phyloP scores from a whole-genome alignment of 2,329 filamentous ascomycete genomes.

The Colletotrichum tamarilloi region DNA sequence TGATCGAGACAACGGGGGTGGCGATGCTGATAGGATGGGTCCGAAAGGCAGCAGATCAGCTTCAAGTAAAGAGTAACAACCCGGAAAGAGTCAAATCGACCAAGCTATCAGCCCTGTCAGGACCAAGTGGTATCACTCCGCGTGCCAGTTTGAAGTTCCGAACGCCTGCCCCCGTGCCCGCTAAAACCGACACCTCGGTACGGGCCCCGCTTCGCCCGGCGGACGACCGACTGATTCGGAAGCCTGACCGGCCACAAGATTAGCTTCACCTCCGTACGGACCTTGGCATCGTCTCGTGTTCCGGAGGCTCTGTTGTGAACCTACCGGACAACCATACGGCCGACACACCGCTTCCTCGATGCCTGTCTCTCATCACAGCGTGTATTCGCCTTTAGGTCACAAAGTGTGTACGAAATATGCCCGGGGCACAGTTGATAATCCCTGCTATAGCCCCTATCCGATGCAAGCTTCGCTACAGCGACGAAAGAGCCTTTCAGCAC shows the following conservation, averaged over 20 bases:
- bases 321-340: background rate
- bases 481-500: background rate
- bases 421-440: background rate
- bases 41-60: background rate
- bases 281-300: background rate
- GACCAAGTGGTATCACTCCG: background rate
- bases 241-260: conserved; percentile 9
- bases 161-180: background rate
- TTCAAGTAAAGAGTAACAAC: background rate
- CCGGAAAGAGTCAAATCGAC: background rate
- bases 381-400: too few relatives aligned
- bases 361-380: background rate
- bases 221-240: conserved; percentile 27
- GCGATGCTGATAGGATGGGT: conserved; percentile 19
- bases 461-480: background rate
- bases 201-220: conserved; percentile 10
- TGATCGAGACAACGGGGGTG: conserved; percentile 18
- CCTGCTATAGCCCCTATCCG: background rate
- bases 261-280: conserved; percentile 4
- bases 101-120: conserved; percentile 9
- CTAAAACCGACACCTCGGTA: background rate
- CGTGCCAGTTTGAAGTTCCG: background rate
- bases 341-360: background rate
- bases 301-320: background rate
- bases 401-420: background rate